Base-by-base conservation (phyloP, 768 basidiomycete species). In the Pulveroboletus sp. region DNA sequence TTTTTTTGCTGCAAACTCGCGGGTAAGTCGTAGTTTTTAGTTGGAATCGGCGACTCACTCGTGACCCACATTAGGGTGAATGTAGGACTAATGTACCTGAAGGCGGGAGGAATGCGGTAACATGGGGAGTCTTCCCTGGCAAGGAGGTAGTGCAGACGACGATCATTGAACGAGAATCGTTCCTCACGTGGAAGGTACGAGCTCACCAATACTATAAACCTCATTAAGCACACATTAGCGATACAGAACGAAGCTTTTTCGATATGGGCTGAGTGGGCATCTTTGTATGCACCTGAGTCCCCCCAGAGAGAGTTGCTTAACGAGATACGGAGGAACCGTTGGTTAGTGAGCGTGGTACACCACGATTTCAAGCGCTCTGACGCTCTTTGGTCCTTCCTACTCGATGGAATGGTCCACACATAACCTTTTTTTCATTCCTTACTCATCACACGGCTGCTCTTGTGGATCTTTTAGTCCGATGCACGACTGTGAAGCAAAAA, bases 101-200 rank as follows among this genome's bases (percentile, higher is more conserved):
- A 39, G 82, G 80, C 29, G 87, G 82, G 13, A 80, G 90, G 47
- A 97, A 97, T 66, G 94, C 94, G 0, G 97, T 99, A 7, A 99
- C 97, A 1, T 99, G 97, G 97, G 97, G 94, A 47, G 86, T 98
- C 6, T 99, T 99, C 67, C 91, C 94, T 0, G 97, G 92, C 0
- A 90, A 97, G 63, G 97, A 99, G 68, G 87, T 99, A 39, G 81
- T 86, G 2, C 95, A 97, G 61, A 90, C 95, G 6, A 99, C 97
- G 0, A 93, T 98, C 56, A 98, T 99, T 31, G 97, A 97, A 63
- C 81, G 81, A 42, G 87, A 93, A 62, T 95, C 92, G 13, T 99
- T 99, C 75, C 69, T 90, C 31, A 85, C 92, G 0, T 99, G 97
- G 97, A 97, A 94, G 86, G 95, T 94, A 39, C 42, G 77, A 24